Evolutionary conservation across 306 rosid species (phyloP).

Genomic region (Trichosanthes cucumerina): DNA sequence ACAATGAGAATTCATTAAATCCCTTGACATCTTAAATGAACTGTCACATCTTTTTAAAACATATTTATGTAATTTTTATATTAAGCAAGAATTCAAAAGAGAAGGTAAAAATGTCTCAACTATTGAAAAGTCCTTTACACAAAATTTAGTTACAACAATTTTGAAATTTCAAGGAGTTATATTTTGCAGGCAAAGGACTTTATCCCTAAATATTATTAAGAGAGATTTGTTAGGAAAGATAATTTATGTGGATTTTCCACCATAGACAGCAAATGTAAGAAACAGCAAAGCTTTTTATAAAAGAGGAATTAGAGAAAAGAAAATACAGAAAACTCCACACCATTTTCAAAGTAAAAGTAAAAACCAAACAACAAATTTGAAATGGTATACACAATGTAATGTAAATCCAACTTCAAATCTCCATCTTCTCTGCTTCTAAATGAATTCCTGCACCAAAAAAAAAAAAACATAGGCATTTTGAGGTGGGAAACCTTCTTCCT

Average conservation of each 20-base stretch:
- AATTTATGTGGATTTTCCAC: not conserved
- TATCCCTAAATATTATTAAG: not conserved
- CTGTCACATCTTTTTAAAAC: too few relatives aligned
- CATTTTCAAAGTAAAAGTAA: not conserved
- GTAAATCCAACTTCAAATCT: not conserved
- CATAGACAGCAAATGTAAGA: not conserved
- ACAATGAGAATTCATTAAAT: too few relatives aligned
- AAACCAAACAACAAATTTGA: not conserved
- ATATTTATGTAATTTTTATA: too few relatives aligned
- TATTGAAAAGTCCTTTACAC: too few relatives aligned
- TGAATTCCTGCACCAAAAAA: not conserved
- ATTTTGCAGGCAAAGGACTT: not conserved
- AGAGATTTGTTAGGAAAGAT: not conserved
- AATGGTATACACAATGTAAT: not conserved
- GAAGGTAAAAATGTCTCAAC: too few relatives aligned
- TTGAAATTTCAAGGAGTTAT: too few relatives aligned
- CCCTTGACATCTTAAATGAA: too few relatives aligned
- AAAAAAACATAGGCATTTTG: not conserved
- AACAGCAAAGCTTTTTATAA: not conserved
- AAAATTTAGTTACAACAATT: too few relatives aligned
- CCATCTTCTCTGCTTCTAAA: not conserved
- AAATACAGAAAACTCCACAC: constrained; percentile 3
- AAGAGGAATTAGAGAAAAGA: not conserved
- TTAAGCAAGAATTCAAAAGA: too few relatives aligned
- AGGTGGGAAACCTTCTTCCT: not conserved